phyloP scores from a whole-genome alignment of 2,329 filamentous ascomycete genomes.

The Colletotrichum sp. region DNA sequence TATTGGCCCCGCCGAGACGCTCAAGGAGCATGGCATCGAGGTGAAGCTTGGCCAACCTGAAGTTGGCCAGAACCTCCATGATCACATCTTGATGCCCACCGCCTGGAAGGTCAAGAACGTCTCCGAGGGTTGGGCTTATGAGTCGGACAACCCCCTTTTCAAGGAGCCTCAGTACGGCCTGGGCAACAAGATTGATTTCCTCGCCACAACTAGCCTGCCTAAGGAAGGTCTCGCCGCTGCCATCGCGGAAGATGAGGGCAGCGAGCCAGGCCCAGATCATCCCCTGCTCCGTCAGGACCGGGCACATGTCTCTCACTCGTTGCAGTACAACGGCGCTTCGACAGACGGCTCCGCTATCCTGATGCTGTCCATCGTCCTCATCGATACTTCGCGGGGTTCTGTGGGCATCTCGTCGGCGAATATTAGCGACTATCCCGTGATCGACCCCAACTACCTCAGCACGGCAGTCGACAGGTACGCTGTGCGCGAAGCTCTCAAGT shows the following conservation, averaged over 20 bases:
- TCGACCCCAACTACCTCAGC: conserved; percentile 34
- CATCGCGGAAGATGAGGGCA: conserved; percentile 35
- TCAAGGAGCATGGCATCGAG: conserved; percentile 41
- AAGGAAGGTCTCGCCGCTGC: conserved; percentile 32
- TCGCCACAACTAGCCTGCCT: conserved; percentile 30
- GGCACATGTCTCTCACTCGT: background rate
- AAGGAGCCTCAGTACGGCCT: conserved; percentile 36
- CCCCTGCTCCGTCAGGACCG: conserved; percentile 30
- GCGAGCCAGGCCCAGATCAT: conserved; percentile 28
- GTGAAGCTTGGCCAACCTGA: conserved; percentile 48
- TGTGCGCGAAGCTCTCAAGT: conserved; percentile 27
- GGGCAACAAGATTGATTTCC: conserved; percentile 41
- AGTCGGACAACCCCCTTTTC: conserved; percentile 34
- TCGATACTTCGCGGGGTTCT: conserved; percentile 31
- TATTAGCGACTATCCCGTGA: conserved; percentile 22
- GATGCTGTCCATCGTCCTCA: conserved; percentile 24
- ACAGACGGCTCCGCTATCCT: conserved; percentile 15
- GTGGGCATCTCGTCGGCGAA: conserved; percentile 26
- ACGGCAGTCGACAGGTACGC: conserved; percentile 34
- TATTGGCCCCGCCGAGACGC: conserved; percentile 48
- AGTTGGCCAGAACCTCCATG: conserved; percentile 55
- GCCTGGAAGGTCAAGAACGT: conserved; percentile 35
- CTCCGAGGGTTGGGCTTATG: conserved; percentile 34
- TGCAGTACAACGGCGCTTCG: conserved; percentile 6
- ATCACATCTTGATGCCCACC: conserved; percentile 48